Conservation (phyloP, 768 basidiomycete species). For the Tricholoma matsutake region DNA sequence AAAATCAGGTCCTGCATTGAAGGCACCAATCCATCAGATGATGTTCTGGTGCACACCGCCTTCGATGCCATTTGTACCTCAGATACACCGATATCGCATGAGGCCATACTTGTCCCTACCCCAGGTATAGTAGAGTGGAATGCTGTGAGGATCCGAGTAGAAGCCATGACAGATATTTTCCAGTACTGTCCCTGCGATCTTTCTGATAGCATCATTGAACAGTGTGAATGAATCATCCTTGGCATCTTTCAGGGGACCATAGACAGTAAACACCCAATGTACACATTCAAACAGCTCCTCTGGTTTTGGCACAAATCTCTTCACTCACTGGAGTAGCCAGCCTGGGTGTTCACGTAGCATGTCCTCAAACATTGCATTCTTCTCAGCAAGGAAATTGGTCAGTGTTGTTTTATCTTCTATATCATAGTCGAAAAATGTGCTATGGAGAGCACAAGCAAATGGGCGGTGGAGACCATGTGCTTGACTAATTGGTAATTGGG, state of each 20-base stretch:
- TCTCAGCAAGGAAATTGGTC: background rate
- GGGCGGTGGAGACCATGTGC: no score
- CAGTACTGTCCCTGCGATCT: background rate
- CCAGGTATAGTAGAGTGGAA: background rate
- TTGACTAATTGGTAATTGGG: no score
- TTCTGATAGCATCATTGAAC: background rate
- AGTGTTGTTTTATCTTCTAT: background rate
- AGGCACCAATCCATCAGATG: constrained; percentile 2
- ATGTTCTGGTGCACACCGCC: constrained; percentile 2
- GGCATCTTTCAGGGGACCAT: background rate
- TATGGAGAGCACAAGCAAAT: no score
- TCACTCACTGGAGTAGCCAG: background rate
- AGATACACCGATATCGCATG: background rate
- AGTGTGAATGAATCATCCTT: background rate
- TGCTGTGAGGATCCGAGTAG: background rate
- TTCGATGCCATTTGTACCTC: background rate
- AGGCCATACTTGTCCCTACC: background rate
- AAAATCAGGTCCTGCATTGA: background rate
- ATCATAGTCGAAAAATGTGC: background rate
- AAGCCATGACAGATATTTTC: background rate
- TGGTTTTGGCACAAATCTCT: background rate
- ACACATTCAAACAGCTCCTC: background rate
- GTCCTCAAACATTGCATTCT: background rate
- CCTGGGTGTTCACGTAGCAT: background rate
- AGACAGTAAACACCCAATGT: background rate